Conservation (phyloP, 352 stramenopile species). For the Pythium brassicae region DNA sequence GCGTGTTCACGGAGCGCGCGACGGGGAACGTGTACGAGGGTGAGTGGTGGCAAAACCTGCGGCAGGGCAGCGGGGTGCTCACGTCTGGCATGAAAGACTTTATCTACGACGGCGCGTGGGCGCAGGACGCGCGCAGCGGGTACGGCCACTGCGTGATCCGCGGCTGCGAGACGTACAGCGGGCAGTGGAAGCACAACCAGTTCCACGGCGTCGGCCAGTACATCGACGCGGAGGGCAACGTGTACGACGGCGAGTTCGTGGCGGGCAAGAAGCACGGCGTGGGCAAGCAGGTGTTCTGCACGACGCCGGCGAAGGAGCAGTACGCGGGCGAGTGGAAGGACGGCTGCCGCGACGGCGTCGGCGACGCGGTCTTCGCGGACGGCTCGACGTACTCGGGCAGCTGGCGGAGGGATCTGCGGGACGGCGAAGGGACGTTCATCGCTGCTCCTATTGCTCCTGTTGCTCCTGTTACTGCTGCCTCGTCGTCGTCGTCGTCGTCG, state of each 20-base stretch:
- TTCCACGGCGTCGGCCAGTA: constrained; percentile 80
- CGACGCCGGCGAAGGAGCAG: constrained; percentile 25
- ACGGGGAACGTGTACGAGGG: constrained; percentile 73
- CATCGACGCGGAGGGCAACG: constrained; percentile 72
- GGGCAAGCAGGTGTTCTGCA: constrained; percentile 35
- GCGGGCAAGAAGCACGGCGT: constrained; percentile 73
- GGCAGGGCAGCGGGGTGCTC: constrained; percentile 60
- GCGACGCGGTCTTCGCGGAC: constrained; percentile 45
- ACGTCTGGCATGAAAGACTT: constrained; percentile 74
- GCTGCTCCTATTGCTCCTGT: background rate
- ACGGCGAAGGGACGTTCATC: constrained; percentile 61
- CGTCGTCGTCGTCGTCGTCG: background rate
- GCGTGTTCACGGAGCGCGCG: constrained; percentile 52
- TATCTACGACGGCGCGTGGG: constrained; percentile 79
- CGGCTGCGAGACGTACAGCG: constrained; percentile 70
- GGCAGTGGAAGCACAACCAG: constrained; percentile 61
- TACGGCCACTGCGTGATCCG: constrained; percentile 78
- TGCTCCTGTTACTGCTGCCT: background rate
- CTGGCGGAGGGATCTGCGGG: constrained; percentile 46
- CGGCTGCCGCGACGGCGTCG: constrained; percentile 51
- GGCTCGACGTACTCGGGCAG: constrained; percentile 54
- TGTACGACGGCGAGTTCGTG: constrained; percentile 83
- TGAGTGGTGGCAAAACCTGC: constrained; percentile 50
- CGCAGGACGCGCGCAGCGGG: constrained; percentile 44
- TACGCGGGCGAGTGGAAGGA: constrained; percentile 65